Evolutionary conservation across 2,329 filamentous ascomycete genomes (phyloP), one percentile per base, ranked within the genome.

Genomic region (Fusarium sp.): DNA sequence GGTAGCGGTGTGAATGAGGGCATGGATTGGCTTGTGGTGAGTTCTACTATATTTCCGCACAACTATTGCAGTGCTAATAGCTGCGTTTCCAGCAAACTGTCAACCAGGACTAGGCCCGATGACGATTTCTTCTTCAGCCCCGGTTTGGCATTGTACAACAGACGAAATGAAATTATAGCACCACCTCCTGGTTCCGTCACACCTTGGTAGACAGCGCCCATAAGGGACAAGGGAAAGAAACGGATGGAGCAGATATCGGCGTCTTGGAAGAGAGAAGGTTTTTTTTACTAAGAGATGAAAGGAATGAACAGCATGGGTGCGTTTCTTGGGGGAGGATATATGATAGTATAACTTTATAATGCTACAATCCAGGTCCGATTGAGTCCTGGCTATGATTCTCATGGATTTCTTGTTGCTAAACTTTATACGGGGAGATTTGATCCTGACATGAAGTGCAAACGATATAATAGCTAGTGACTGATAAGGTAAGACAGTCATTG

Each of bases 11-110:
- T 99, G 47, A 94, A 92, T 71, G 96, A 99, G 84, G 96, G 96
- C 67, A 99, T 99, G 96, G 96, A 99, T 83, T 99, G 96, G 96
- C 86, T 99, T 80, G 94, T 97, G 87, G 93, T 95, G 83, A 82
- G 87, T 86, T n/a, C 17, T 25, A 18, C 14, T 10, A 9, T 18
- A 12, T 13, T 10, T 13, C 35, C 10, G 8, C 20, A 5, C 20
- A n/a, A 22, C n/a, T 39, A 17, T 17, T 6, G 39, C 22, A 36
- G 64, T 35, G 36, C 68, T 75, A 57, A 75, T 38, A 41, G 20
- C 18, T 29, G 18, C 25, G 25, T 31, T 47, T 42, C 4, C 47
- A 82, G 81, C 80, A 81, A 82, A 82, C 81, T 46, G 80, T 82
- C 35, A 77, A 75, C 39, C 79, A 81, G 66, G 80, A 82, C 36